These are phyloP conservation scores for Verticillium dahliae DNA, from an alignment of 2,329 filamentous ascomycete genomes.

Conservation along the genomic window DNA sequence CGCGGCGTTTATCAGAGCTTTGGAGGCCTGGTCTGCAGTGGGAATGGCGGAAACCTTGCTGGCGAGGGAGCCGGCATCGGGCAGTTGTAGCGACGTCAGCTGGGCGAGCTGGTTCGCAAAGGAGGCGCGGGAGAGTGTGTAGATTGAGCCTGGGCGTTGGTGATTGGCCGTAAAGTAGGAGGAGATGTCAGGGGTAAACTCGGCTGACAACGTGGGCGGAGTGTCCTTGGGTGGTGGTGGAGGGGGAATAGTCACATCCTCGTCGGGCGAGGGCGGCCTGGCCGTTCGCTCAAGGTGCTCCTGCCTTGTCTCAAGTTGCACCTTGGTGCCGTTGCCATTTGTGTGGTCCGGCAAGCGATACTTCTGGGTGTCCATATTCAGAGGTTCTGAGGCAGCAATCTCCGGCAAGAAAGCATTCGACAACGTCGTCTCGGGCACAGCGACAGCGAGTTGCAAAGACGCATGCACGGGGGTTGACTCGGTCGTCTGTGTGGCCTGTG, in stretches of 20 bases:
- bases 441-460: neutral
- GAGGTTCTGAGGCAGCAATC: conserved; percentile 40
- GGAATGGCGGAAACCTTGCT: conserved; percentile 79
- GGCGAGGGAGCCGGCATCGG: conserved; percentile 76
- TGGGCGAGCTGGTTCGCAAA: conserved; percentile 92
- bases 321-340: conserved; percentile 62
- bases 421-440: conserved; percentile 16
- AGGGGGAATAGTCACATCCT: conserved; percentile 25
- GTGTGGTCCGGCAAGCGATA: conserved; percentile 66
- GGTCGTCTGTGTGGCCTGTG: neutral
- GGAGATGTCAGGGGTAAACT: conserved; percentile 43
- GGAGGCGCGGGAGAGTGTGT: conserved; percentile 84
- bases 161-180: conserved; percentile 63
- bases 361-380: conserved; percentile 67
- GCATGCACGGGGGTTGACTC: neutral
- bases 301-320: conserved; percentile 48
- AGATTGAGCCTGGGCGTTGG: conserved; percentile 76
- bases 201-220: conserved; percentile 23
- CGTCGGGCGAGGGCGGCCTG: conserved; percentile 30
- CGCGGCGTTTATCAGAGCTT: conserved; percentile 76
- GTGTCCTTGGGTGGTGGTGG: conserved; percentile 46
- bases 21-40: conserved; percentile 76
- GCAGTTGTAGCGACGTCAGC: conserved; percentile 82
- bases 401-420: conserved; percentile 34
- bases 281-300: conserved; percentile 49